Base-by-base conservation (phyloP, 345 rosid species). In the Erodium maritimum region DNA sequence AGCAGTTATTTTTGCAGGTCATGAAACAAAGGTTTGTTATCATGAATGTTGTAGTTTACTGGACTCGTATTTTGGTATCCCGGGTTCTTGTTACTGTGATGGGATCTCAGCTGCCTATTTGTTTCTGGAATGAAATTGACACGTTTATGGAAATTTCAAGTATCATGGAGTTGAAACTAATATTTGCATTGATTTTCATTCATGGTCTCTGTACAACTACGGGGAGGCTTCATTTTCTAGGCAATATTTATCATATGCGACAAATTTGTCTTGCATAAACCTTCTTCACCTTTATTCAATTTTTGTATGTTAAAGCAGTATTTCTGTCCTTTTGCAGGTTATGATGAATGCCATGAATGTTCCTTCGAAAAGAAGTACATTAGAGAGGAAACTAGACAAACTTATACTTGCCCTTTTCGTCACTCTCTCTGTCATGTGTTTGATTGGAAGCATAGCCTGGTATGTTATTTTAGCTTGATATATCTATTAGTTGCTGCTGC, bases 301-400 rank as follows among this genome's bases (percentile, higher is more conserved):
- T 51, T n/a, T 17, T 17, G 19, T 51, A 17, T 17, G 21, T 51
- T 51, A 37, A 61, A 42, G 48, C 48, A 42, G 48, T 42, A 7
- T 42, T 42, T 42, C 14, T 10, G 14, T 13, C 17, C 17, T 42
- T 68, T 51, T 73, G 64, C 80, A 90, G 99, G 97, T 94, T 66
- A 94, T 94, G 97, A 94, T 94, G 99, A 94, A 94, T 75, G 82
- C 99, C 48, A 87, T 90, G 99, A 94, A 94, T 63, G 90, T 93
- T 72, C 99, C 99, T 73, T 94, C 97, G 56, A 94, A 94, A 75
- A 82, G 99, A 75, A 94, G 99, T 76, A 94, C 99, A 29, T 69
- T 94, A 66, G 99, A 94, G 77, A 88, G 95, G 82, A 94, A 90
- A 75, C 97, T 94, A 64, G 99, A 94, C 83, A 90, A 86, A 81